phyloP scores from a whole-genome alignment of 1,139 yeast species.

The Debaryomyces subglobosus region DNA sequence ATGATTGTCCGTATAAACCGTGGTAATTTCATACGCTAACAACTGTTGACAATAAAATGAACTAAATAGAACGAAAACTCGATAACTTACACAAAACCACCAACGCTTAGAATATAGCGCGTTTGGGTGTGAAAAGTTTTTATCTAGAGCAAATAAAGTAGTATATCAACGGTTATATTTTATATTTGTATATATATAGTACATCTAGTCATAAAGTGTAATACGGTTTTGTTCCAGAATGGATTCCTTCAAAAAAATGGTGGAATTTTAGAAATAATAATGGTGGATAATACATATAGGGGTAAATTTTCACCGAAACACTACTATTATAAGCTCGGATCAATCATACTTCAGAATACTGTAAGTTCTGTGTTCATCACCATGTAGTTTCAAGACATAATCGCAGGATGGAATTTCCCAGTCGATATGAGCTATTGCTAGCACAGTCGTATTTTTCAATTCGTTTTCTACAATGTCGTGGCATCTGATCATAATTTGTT shows the following conservation, averaged over 20 bases:
- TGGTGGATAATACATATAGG: not conserved
- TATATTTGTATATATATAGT: not conserved
- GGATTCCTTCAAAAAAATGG: too few species aligned
- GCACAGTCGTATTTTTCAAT: slow-evolving; percentile 64
- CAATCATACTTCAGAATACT: slow-evolving; percentile 15
- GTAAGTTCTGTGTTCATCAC: slow-evolving; percentile 34
- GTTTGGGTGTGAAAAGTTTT: slow-evolving; percentile 5
- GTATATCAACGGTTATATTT: not conserved
- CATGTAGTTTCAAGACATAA: slow-evolving; percentile 36
- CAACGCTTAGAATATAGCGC: not conserved
- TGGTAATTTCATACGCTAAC: not conserved
- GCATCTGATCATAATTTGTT: slow-evolving; percentile 59
- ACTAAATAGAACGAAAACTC: not conserved
- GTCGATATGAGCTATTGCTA: slow-evolving; percentile 77
- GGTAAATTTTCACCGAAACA: not conserved
- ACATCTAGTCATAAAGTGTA: not conserved
- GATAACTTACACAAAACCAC: slow-evolving; percentile 6
- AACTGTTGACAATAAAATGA: not conserved
- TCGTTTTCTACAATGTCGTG: slow-evolving; percentile 58
- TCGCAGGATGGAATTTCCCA: slow-evolving; percentile 46
- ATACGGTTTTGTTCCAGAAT: too few species aligned
- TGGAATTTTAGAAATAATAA: not conserved
- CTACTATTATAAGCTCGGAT: not conserved
- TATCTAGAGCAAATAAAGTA: not conserved
- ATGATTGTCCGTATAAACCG: not conserved